These are phyloP conservation scores for Thielaviopsis cerberus DNA, from an alignment of 2,329 filamentous ascomycete genomes.

Conservation along the genomic window DNA sequence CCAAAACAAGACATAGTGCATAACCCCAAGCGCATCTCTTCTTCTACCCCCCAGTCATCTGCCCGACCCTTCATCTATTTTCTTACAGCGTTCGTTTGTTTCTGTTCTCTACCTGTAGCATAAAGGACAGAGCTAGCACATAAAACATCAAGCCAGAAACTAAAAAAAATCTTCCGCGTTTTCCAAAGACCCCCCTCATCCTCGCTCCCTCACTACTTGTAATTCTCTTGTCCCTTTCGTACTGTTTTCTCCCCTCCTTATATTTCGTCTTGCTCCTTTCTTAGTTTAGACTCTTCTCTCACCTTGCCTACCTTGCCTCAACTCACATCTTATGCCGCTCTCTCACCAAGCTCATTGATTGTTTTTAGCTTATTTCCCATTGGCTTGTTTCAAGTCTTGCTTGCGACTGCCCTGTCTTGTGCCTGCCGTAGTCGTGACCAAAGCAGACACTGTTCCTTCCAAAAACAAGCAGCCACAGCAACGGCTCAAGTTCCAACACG, in stretches of 20 bases:
- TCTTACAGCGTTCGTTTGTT: background rate
- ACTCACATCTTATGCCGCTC: no score
- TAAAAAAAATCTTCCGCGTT: background rate
- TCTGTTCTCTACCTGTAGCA: no score
- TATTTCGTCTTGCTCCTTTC: background rate
- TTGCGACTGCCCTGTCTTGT: background rate
- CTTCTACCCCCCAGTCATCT: no score
- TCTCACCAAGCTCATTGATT: no score
- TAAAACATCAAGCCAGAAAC: no score
- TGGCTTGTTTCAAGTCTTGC: background rate
- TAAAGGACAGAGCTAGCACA: no score
- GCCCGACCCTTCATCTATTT: constrained; percentile 1
- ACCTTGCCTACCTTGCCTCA: no score
- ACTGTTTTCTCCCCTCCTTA: no score
- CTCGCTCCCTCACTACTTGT: background rate
- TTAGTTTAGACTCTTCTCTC: background rate
- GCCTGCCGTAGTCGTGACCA: background rate
- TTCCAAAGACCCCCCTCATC: background rate
- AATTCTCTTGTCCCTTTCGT: background rate
- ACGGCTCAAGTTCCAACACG: no score
- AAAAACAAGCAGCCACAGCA: background rate
- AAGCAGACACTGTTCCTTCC: background rate
- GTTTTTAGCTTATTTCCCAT: background rate
- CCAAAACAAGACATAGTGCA: no score
- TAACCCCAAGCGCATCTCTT: no score